Conservation (phyloP, 2,329 filamentous ascomycete species). For the Boeremia lycopersici region DNA sequence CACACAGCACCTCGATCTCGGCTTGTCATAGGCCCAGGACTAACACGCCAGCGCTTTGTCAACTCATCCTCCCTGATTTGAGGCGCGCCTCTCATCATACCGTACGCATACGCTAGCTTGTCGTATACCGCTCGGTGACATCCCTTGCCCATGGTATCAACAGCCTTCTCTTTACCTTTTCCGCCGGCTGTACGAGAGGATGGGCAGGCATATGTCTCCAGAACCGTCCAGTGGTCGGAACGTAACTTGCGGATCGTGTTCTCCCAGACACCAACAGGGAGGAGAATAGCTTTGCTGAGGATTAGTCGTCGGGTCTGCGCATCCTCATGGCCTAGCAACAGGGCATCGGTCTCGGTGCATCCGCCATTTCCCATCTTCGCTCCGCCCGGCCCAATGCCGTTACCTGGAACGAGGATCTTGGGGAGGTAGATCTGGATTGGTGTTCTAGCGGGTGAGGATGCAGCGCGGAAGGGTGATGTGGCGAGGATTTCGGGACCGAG, state of each 20-base stretch:
- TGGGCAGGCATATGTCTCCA: conserved; percentile 33
- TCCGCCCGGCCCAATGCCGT: not conserved
- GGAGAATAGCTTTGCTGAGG: conserved; percentile 32
- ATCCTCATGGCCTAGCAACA: conserved; percentile 34
- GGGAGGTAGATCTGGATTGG: conserved; percentile 41
- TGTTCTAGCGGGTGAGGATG: conserved; percentile 8
- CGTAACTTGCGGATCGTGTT: conserved; percentile 23
- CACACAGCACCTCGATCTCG: conserved; percentile 35
- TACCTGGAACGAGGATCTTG: conserved; percentile 22
- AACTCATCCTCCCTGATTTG: conserved; percentile 29
- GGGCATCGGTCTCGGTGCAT: conserved; percentile 31
- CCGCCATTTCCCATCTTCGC: conserved; percentile 7
- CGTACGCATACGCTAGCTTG: conserved; percentile 26
- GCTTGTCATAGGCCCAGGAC: conserved; percentile 27
- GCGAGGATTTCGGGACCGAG: conserved; percentile 16
- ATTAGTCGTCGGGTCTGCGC: conserved; percentile 14
- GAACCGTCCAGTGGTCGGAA: conserved; percentile 15
- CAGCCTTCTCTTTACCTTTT: not conserved
- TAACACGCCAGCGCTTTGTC: conserved; percentile 40
- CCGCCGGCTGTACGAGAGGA: not conserved
- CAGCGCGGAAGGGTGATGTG: conserved; percentile 20
- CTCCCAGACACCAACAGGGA: conserved; percentile 29
- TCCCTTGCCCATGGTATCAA: not conserved
- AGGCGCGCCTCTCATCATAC: conserved; percentile 19
- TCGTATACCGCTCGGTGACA: conserved; percentile 28